Evolutionary conservation across 2,329 filamentous ascomycete species (phyloP), one percentile per base, ranked within the genome.

Genomic region (Pseudogymnoascus sp.): DNA sequence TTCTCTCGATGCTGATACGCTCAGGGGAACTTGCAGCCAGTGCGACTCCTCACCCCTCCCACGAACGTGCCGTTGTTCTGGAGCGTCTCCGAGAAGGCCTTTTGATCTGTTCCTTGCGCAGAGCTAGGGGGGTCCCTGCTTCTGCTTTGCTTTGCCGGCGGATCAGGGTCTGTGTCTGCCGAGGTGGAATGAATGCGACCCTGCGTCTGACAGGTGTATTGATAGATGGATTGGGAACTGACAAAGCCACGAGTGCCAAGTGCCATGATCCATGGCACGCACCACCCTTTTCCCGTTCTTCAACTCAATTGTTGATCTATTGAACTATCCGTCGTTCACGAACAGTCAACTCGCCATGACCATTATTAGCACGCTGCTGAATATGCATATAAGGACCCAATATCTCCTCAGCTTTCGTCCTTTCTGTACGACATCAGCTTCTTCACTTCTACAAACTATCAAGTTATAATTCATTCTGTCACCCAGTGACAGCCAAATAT

Each of bases 381-480:
- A 47, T 30, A 18, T 41, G 30, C 22, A 41, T 60, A 59, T 54
- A 62, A 57, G 25, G n/a, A n/a, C 57, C 43, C 35, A 22, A 62
- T 34, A 59, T 32, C 47, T 18, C 38, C 12, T 16, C 20, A 12
- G 6, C 5, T 41, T 34, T 43, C 28, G 20, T 20, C 37, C 20
- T 8, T 16, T 22, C 39, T 30, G 14, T 30, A 43, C 18, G 43
- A 60, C 50, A 60, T 20, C 9, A n/a, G 11, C 25, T 14, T 28
- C 30, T 32, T 16, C 25, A 34, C 30, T 18, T 28, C 57, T 43
- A 35, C 18, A 37, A 11, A 57, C 14, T 8, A 14, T 9, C 30
- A 12, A 54, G 30, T 62, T 50, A 60, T 60, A 25, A 20, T 60
- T 60, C 28, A 32, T 64, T 47, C 60, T 63, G 59, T 65, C 64